Evolutionary conservation across 352 stramenopile species (phyloP).

Genomic region (Phytophthora brassicae): DNA sequence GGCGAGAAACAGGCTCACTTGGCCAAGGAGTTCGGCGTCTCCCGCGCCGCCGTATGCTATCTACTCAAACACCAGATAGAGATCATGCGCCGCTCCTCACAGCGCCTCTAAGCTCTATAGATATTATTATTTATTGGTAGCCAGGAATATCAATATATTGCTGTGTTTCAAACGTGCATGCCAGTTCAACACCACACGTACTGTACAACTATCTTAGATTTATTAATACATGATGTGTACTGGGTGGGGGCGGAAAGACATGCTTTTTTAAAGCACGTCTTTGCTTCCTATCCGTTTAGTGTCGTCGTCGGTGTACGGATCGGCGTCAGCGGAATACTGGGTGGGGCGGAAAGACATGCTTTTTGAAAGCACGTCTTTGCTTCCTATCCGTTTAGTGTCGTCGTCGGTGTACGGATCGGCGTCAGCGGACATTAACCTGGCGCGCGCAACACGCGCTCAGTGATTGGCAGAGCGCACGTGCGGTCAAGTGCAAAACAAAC

Average conservation of each 20-base stretch:
- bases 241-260: constrained; percentile 27
- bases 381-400: not conserved
- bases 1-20: constrained; percentile 66
- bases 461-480: constrained; percentile 4
- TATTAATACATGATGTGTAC: too few relatives aligned
- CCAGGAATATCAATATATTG: constrained; percentile 31
- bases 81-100: constrained; percentile 52
- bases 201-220: too few relatives aligned
- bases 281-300: not conserved
- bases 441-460: not conserved
- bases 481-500: not conserved
- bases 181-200: too few relatives aligned
- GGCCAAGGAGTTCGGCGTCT: constrained; percentile 68
- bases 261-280: constrained; percentile 6
- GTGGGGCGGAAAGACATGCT: constrained; percentile 24
- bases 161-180: constrained; percentile 10
- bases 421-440: not conserved
- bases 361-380: constrained; percentile 3
- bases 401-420: not conserved
- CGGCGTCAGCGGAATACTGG: not conserved
- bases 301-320: not conserved
- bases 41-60: constrained; percentile 63
- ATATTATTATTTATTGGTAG: constrained; percentile 33
- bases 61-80: constrained; percentile 65
- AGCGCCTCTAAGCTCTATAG: constrained; percentile 34